Evolutionary conservation across 306 rosid genomes (phyloP), one percentile per base, ranked within the genome.

Genomic region (Arachis stenosperma): DNA sequence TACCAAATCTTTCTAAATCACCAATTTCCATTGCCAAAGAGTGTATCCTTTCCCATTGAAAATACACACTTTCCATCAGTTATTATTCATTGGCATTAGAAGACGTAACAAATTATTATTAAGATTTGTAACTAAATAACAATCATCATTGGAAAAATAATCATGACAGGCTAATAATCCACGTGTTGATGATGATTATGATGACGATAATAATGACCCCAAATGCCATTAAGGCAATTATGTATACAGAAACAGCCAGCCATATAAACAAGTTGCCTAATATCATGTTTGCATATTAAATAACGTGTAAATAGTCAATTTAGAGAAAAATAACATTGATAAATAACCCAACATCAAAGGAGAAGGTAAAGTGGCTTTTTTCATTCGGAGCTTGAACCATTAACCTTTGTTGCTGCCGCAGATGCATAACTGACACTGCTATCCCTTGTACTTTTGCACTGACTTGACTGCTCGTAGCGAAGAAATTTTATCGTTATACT

Each of bases 391-490:
- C 87, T 81, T 83, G 89, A 91, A 65, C 67, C 83, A 56, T 88
- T 90, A 61, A 80, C 37, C 78, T 82, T 92, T 60, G 98, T 92
- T 60, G 98, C 99, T 27, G 99, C 98, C 9, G 98, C 99, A 11
- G 99, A 91, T 75, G 99, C 99, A 80, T 91, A 95, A 77, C 99
- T 95, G 42, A 95, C 99, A 39, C 99, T 95, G 82, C 98, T 90
- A 72, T 95, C 99, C 79, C 92, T 82, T 61, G 39, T 74, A 56
- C 80, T 87, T 51, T 86, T 84, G 97, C 99, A 95, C 66, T 84
- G 95, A 75, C 92, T 91, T 12, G 99, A 95, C 71, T 95, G 99
- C 79, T 95, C 97, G 37, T 95, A 95, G 29, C 86, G 90, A 55
- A 95, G 97, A 76, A 95, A 95, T 55, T 87, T 90, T 29, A 95